These are phyloP conservation scores for Eragrostis curvula DNA, from an alignment of 176 grass and related monocot species.

Conservation along the genomic window DNA sequence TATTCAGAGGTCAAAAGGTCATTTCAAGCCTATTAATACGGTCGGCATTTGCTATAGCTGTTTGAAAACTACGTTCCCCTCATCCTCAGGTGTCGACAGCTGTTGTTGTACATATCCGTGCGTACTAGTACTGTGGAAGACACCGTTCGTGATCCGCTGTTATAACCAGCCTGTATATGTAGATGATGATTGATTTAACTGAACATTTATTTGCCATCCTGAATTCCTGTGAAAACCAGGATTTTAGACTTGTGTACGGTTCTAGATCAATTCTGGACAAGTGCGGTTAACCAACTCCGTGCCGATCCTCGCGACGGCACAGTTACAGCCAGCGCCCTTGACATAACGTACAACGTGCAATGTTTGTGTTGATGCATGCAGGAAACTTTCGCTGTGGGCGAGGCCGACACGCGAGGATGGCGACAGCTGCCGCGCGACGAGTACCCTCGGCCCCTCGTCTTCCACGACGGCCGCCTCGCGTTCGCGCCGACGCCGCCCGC, in stretches of 20 bases:
- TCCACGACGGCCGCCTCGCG: conserved; percentile 82
- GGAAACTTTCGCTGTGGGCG: conserved; percentile 55
- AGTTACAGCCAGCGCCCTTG: neutral
- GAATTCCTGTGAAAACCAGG: neutral
- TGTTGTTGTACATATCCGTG: neutral
- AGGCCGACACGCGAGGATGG: conserved; percentile 60
- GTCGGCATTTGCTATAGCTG: neutral
- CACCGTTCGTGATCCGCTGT: neutral
- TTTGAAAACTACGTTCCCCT: neutral
- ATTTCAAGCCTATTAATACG: conserved; percentile 31
- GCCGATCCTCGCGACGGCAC: conserved; percentile 19
- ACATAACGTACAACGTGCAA: conserved; percentile 36
- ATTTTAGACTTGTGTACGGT: neutral
- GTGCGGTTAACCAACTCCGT: conserved; percentile 4
- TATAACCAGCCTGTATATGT: neutral
- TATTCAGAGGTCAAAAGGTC: neutral
- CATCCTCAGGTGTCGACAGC: neutral
- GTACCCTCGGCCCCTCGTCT: conserved; percentile 66
- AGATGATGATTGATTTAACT: neutral
- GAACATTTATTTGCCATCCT: neutral
- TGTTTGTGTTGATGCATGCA: conserved; percentile 30
- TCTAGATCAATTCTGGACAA: neutral
- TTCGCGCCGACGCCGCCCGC: conserved; percentile 65
- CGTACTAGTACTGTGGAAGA: neutral
- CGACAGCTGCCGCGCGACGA: conserved; percentile 37